Conservation (phyloP, 2,329 filamentous ascomycete species). For the Microsporum ferrugineum region DNA sequence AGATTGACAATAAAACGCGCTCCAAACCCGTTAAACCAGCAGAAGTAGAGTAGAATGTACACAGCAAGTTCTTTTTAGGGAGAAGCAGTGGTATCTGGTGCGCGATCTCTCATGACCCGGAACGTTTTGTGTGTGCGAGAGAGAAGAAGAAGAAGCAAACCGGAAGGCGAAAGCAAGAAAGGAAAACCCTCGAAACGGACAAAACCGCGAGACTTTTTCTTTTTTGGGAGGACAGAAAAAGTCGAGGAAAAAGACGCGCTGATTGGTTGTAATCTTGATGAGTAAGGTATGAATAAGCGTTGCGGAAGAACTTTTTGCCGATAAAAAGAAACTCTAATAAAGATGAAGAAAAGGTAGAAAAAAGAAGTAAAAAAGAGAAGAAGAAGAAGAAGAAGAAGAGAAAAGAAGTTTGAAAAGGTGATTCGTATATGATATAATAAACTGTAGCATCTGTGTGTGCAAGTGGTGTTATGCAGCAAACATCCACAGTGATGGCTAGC, state of each 20-base stretch:
- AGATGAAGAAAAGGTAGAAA: not conserved
- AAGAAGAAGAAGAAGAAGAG: not conserved
- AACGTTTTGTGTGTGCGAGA: not conserved
- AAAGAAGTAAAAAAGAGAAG: not conserved
- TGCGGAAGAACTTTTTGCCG: slow-evolving; percentile 7
- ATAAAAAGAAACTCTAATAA: not conserved
- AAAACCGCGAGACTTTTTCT: slow-evolving; percentile 7
- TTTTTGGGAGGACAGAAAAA: slow-evolving; percentile 22
- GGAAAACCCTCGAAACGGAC: slow-evolving; percentile 3
- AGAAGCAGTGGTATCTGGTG: not conserved
- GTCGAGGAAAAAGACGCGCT: slow-evolving; percentile 23
- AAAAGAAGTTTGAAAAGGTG: not conserved
- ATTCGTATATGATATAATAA: not conserved
- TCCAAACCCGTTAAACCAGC: not conserved
- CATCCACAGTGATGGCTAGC: not conserved
- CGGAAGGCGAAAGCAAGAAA: slow-evolving; percentile 7
- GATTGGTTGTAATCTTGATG: slow-evolving; percentile 26
- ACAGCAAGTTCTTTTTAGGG: not conserved
- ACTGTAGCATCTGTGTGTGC: not conserved
- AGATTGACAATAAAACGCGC: not conserved
- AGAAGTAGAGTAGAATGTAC: too few relatives aligned
- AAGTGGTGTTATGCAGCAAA: not conserved
- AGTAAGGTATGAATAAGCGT: not conserved
- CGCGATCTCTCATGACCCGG: not conserved
- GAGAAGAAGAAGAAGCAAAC: not conserved